Evolutionary conservation across 2,329 filamentous ascomycete species (phyloP).

Genomic region (Nigrospora osmanthi): DNA sequence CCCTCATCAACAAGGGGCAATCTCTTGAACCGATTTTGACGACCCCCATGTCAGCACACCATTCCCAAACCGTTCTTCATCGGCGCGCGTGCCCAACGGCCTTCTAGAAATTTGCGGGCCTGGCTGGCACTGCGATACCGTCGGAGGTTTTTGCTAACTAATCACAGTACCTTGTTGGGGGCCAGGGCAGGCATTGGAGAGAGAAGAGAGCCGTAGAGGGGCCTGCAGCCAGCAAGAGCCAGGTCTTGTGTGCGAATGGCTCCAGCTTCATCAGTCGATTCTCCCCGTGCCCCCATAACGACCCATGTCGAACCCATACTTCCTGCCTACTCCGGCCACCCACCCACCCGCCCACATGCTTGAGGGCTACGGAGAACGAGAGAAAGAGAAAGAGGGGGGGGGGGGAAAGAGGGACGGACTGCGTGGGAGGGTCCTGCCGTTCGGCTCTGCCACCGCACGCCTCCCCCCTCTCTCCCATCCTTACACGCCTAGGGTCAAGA

Average conservation of each 20-base stretch:
- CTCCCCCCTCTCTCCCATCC: not conserved
- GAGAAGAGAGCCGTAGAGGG: conserved; percentile 17
- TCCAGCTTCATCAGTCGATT: conserved; percentile 15
- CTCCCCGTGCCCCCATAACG: conserved; percentile 24
- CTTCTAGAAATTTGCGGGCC: conserved; percentile 38
- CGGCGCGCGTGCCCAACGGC: conserved; percentile 36
- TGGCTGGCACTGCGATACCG: conserved; percentile 19
- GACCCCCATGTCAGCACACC: conserved; percentile 24
- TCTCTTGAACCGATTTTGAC: conserved; percentile 37
- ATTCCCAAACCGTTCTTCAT: conserved; percentile 29
- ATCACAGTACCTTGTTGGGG: conserved; percentile 31
- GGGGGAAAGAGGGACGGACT: not conserved
- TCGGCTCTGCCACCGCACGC: conserved; percentile 1
- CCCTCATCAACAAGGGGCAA: conserved; percentile 21
- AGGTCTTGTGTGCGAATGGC: conserved; percentile 19
- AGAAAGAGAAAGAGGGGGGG: not conserved
- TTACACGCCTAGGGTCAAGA: no score
- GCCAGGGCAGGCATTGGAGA: conserved; percentile 25
- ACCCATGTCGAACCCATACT: conserved; percentile 16
- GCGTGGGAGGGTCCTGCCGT: conserved; percentile 1
- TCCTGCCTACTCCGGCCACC: conserved; percentile 24
- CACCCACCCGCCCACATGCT: conserved; percentile 10
- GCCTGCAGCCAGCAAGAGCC: conserved; percentile 10
- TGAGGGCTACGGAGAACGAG: not conserved
- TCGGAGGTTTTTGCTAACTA: conserved; percentile 39